Base-by-base conservation (phyloP, 2,329 filamentous ascomycete genomes). In the Gremmenia infestans region DNA sequence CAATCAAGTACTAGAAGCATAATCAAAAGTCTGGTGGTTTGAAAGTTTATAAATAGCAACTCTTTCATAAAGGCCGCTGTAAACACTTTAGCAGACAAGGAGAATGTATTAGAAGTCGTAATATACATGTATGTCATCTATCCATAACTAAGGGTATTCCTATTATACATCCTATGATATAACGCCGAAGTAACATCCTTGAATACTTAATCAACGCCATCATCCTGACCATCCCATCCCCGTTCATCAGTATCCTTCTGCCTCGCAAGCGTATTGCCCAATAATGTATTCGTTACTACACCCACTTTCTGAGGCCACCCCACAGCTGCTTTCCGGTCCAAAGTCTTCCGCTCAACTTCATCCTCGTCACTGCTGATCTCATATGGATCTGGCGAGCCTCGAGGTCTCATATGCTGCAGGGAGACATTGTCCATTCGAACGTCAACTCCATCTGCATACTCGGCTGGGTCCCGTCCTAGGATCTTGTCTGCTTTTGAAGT, bases 401-500 rank as follows among this genome's bases (percentile, higher is more conserved):
- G 58, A 11, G 63, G 63, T 12, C 59, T 47, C 8, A 68, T 45
- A 22, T 60, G 67, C 46, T 67, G 64, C 65, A 72, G 65, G 3
- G 63, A 65, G 8, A 68, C 61, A 11, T 62, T 57, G 35, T 58
- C 57, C 4, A 52, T 50, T 14, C 57, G 19, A 28, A 14, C 59
- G 14, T 48, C 47, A 36, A 56, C 55, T 56, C 55, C 61, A 64
- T 67, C 63, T 17, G 59, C 40, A 60, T 68, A 67, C 49, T 67
- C 57, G 39, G 64, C 60, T 11, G 69, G 67, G 37, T 59, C 62
- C 43, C 68, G 64, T 15, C 70, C 70, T 12, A 72, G 48, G 8
- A 72, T 63, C 40, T 65, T 64, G 48, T 72, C 70, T n/a, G 70
- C 70, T 55, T 72, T 72, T 5, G 65, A 67, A 23, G 52, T 60